These are phyloP conservation scores for Microcos paniculata DNA, from an alignment of 345 rosid genomes.

Conservation along the genomic window DNA sequence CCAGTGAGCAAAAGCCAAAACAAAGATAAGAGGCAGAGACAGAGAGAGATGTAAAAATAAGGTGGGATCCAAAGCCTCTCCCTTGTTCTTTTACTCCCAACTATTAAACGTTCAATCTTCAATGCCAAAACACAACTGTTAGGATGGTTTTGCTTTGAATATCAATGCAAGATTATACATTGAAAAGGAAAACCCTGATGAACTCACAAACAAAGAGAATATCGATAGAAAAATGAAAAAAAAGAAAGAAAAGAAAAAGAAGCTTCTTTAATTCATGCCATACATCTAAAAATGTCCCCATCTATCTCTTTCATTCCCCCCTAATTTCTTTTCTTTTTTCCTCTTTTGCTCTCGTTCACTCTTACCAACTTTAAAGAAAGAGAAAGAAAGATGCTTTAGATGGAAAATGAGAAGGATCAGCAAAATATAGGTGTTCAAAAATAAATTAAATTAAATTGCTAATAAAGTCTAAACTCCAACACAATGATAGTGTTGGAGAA, in stretches of 20 bases:
- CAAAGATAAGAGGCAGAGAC: constrained; percentile 8
- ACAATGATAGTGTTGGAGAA: constrained; percentile 79
- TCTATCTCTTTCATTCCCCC: constrained; percentile 34
- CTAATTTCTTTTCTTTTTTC: background rate
- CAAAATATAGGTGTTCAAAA: constrained; percentile 28
- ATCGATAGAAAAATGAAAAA: constrained; percentile 26
- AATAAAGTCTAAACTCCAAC: constrained; percentile 39
- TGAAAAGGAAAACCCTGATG: constrained; percentile 11
- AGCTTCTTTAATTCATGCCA: constrained; percentile 48
- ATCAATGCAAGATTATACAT: constrained; percentile 4
- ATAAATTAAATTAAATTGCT: constrained; percentile 25
- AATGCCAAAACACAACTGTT: constrained; percentile 29
- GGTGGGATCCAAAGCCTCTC: constrained; percentile 46
- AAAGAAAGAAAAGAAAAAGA: constrained; percentile 31
- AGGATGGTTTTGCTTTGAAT: constrained; percentile 35
- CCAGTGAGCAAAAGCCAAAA: constrained; percentile 33
- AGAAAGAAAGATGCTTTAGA: constrained; percentile 25
- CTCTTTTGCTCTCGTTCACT: constrained; percentile 16
- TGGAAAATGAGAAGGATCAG: constrained; percentile 22
- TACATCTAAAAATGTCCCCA: constrained; percentile 47
- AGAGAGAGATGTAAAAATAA: constrained; percentile 5
- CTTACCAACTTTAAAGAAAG: constrained; percentile 26
- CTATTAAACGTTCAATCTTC: constrained; percentile 18
- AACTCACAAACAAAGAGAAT: constrained; percentile 26
- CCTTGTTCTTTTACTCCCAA: constrained; percentile 24